Percentiles rank a stretch among this genome's conserved stretches.
These are phyloP conservation scores for Chlamydomonas incerta DNA, from an alignment of 139 green algal genomes.

Conservation along the genomic window DNA sequence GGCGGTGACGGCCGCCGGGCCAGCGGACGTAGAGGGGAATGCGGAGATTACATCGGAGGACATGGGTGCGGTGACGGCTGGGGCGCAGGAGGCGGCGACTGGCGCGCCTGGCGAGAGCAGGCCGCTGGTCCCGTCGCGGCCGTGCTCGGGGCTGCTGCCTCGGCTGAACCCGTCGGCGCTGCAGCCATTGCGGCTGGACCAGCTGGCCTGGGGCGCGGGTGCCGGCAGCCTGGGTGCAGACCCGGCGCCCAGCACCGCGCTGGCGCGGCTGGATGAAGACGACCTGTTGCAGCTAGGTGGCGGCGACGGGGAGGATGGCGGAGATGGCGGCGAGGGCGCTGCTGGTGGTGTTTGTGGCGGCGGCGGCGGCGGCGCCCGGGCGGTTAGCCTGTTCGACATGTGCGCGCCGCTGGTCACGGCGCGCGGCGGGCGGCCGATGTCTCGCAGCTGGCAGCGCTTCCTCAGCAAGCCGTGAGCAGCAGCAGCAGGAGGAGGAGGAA, in stretches of 20 bases:
- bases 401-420: conserved; percentile 8
- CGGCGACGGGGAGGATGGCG: too few species aligned
- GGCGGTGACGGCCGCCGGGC: background rate
- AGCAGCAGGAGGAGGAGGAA: too few species aligned
- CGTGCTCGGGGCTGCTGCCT: background rate
- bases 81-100: too few species aligned
- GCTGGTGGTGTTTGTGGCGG: background rate
- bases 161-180: background rate
- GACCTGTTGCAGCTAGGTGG: background rate
- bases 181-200: background rate
- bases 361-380: background rate
- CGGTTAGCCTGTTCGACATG: conserved; percentile 9
- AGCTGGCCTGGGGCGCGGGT: background rate
- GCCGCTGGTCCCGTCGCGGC: background rate
- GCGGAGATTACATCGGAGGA: too few species aligned
- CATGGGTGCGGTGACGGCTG: too few species aligned
- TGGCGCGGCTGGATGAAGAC: background rate
- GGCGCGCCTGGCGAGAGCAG: too few species aligned
- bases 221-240: background rate
- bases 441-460: conserved; percentile 24
- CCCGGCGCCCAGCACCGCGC: background rate
- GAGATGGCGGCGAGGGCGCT: background rate
- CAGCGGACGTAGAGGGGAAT: too few species aligned
- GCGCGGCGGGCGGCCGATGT: background rate
- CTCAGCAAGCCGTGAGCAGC: background rate